Evolutionary conservation across 768 basidiomycete species (phyloP), one percentile per base, ranked within the genome.

Genomic region (Exidia glandulosa): DNA sequence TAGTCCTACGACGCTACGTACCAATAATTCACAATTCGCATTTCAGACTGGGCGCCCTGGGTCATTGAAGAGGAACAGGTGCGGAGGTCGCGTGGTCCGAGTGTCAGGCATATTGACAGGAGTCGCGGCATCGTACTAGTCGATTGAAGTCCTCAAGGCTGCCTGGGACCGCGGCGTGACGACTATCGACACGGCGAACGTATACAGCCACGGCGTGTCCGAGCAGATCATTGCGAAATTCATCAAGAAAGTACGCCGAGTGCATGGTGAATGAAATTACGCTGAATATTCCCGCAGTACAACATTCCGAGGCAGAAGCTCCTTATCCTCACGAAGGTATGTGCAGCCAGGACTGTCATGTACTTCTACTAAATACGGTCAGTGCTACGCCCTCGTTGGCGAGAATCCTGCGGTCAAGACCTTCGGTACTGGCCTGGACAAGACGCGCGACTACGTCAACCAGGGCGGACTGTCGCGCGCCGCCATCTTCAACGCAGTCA

Each of bases 171-270:
- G 57, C 10, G 57, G 57, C 32, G 57, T 58, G 34, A 58, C 33
- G 6, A 58, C 57, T 16, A 41, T 34, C 29, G 57, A 58, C 32
- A 47, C 41, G 16, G 36, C 36, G 19, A 58, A 37, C 41, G n/a
- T n/a, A n/a, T n/a, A n/a, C n/a, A n/a, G n/a, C n/a, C n/a, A n/a
- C n/a, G 74, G 72, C 31, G 69, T 70, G 56, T 75, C 73, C 0
- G 77, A 78, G 60, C 63, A 66, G 10, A 52, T 78, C 50, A 57
- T 76, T 12, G 75, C 64, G 9, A 70, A 72, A 61, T 75, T 73
- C 32, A 63, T 77, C 37, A 68, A 74, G 64, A 64, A 74, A 61
- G 74, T 73, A 16, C 16, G 57, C 19, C n/a, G n/a, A n/a, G n/a
- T n/a, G n/a, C n/a, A n/a, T n/a, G n/a, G n/a, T n/a, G n/a, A n/a